Evolutionary conservation across 805 yeast genomes (phyloP).

Genomic region (Lipomyces kockii): DNA sequence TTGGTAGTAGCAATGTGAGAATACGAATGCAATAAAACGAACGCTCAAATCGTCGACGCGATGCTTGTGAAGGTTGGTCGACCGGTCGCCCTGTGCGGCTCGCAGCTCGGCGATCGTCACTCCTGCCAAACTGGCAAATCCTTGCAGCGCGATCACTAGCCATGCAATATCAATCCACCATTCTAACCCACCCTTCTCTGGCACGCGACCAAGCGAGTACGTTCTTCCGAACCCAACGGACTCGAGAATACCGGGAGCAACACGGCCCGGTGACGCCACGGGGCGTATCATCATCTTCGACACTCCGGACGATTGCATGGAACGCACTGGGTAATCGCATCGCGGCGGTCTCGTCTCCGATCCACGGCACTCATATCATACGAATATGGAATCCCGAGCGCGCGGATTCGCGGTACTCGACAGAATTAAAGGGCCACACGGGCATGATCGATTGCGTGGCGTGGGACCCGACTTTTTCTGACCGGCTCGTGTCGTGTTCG

Average conservation of each 20-base stretch:
- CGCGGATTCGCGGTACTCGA: slow-evolving; percentile 44
- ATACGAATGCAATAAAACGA: too few species aligned
- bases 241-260: slow-evolving; percentile 19
- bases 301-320: slow-evolving; percentile 25
- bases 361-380: slow-evolving; percentile 24
- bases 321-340: slow-evolving; percentile 33
- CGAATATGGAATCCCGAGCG: slow-evolving; percentile 47
- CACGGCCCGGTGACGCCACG: slow-evolving; percentile 5
- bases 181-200: slow-evolving; percentile 8
- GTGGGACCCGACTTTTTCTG: slow-evolving; percentile 57
- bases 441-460: slow-evolving; percentile 50
- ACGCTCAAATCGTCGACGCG: too few species aligned
- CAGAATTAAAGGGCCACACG: slow-evolving; percentile 50
- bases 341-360: slow-evolving; percentile 20
- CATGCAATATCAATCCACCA: neutral
- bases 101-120: neutral
- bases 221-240: slow-evolving; percentile 14
- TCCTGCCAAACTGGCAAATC: neutral
- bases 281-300: neutral
- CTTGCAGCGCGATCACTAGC: neutral
- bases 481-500: slow-evolving; percentile 56
- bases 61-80: too few species aligned
- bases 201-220: slow-evolving; percentile 18
- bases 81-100: neutral
- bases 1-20: neutral